Conservation (phyloP, 2,329 filamentous ascomycete genomes). For the Botrytis cinerea region DNA sequence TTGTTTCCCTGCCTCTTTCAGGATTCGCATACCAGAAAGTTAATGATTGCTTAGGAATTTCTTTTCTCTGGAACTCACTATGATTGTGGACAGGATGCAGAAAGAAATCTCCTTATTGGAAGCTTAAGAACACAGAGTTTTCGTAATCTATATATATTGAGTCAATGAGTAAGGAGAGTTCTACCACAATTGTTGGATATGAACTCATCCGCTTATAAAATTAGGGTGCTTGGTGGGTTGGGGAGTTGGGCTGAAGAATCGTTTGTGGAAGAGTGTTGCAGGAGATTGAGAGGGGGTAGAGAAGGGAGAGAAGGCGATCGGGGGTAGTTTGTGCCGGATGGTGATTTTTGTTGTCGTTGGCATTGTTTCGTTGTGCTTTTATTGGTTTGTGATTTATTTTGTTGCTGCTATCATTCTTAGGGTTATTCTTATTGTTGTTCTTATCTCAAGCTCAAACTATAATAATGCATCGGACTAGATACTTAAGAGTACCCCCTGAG, state of each 20-base stretch:
- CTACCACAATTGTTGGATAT: too few species aligned
- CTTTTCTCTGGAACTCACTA: too few species aligned
- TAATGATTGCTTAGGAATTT: too few species aligned
- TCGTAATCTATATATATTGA: neutral
- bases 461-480: neutral
- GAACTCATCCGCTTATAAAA: too few species aligned
- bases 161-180: neutral
- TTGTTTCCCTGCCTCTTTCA: too few species aligned
- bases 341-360: neutral
- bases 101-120: too few species aligned
- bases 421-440: neutral
- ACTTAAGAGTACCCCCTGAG: rapidly evolving
- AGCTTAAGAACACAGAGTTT: neutral
- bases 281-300: neutral
- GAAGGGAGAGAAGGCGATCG: too few species aligned
- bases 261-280: neutral
- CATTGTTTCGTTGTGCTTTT: neutral
- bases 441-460: neutral
- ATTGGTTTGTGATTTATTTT: neutral
- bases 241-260: neutral
- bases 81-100: too few species aligned
- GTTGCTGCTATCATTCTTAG: too few species aligned
- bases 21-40: too few species aligned
- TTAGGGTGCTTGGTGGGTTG: neutral
- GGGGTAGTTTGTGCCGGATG: neutral